These are phyloP conservation scores for Gossypium thurberi DNA, from an alignment of 345 rosid genomes.

Conservation along the genomic window DNA sequence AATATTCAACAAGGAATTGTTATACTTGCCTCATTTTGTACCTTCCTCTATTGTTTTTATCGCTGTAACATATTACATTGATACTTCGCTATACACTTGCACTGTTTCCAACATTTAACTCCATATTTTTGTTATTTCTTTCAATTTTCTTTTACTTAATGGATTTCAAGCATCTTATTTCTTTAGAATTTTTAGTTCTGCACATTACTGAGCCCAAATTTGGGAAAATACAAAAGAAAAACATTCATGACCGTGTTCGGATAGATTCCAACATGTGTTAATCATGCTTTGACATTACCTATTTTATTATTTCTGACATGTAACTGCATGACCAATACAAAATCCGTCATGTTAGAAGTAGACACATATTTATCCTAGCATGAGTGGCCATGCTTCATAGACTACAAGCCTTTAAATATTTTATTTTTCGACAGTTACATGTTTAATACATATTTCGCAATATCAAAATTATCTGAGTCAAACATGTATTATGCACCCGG, in stretches of 20 bases:
- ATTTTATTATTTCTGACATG: not conserved
- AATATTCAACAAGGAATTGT: too few species aligned
- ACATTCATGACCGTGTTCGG: not conserved
- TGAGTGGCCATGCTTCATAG: not conserved
- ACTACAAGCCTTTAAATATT: not conserved
- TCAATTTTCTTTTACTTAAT: not conserved
- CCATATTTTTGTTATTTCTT: not conserved
- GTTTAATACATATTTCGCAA: not conserved
- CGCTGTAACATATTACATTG: not conserved
- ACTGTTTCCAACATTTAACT: not conserved
- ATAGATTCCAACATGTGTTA: not conserved
- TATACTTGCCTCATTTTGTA: too few species aligned
- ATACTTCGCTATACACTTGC: not conserved
- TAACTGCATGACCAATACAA: not conserved
- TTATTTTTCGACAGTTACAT: not conserved
- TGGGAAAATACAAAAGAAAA: not conserved
- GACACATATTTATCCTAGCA: not conserved
- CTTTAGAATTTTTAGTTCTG: not conserved
- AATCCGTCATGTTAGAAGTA: not conserved
- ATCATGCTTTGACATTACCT: not conserved
- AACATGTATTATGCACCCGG: not conserved
- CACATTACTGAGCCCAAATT: not conserved
- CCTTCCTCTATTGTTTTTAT: too few species aligned
- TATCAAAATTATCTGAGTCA: not conserved
- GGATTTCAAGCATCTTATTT: not conserved